phyloP scores from a whole-genome alignment of 345 rosid species.

The Chamaenerion angustifolium region DNA sequence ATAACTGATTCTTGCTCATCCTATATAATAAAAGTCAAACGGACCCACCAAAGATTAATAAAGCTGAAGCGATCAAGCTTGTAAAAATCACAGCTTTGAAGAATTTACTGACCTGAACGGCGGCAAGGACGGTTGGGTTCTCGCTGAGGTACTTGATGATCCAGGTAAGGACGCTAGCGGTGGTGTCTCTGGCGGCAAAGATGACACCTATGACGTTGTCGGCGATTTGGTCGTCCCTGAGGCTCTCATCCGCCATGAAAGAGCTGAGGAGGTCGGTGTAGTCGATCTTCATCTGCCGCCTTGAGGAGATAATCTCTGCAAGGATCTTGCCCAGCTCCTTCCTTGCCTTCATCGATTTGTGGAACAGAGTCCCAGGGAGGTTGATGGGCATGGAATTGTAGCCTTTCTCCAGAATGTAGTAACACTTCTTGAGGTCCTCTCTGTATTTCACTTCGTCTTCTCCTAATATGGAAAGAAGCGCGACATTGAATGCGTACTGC shows the following conservation, averaged over 20 bases:
- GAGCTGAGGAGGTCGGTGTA: constrained; percentile 25
- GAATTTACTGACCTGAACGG: constrained; percentile 19
- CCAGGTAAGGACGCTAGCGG: constrained; percentile 51
- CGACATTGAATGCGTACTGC: constrained; percentile 28
- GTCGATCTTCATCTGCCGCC: constrained; percentile 17
- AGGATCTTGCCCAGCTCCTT: constrained; percentile 61
- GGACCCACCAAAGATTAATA: too few relatives aligned
- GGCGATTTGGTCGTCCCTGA: constrained; percentile 30
- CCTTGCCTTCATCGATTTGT: constrained; percentile 84
- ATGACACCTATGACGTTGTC: constrained; percentile 45
- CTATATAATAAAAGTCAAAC: constrained; percentile 11
- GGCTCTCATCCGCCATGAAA: constrained; percentile 19
- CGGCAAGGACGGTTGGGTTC: constrained; percentile 23
- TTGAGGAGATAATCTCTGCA: constrained; percentile 12
- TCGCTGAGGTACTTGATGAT: constrained; percentile 32
- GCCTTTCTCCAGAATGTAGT: constrained; percentile 79
- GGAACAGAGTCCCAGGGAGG: constrained; percentile 76
- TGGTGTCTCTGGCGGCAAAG: constrained; percentile 51
- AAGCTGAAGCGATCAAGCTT: too few relatives aligned
- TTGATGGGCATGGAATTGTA: constrained; percentile 91
- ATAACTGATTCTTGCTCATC: constrained; percentile 26
- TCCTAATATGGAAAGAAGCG: constrained; percentile 28
- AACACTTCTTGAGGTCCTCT: constrained; percentile 59
- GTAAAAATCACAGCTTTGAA: too few relatives aligned
- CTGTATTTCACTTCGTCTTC: constrained; percentile 13